A percentile compares a stretch with the other conserved stretches of the same genome.
Evolutionary conservation across 140 eudicot genomes (phyloP).

Genomic region (Oenanthe javanica): DNA sequence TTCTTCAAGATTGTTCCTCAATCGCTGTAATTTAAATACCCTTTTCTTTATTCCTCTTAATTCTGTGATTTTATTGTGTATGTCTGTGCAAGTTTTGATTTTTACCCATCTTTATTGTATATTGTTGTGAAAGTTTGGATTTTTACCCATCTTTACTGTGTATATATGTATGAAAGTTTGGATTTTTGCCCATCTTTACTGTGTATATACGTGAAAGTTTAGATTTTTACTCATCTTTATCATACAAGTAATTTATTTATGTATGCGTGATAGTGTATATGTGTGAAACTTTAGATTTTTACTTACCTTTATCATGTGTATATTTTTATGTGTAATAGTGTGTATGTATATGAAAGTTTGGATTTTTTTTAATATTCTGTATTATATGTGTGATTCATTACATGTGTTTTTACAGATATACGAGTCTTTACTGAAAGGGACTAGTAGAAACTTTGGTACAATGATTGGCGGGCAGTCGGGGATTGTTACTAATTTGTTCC

Average conservation of each 20-base stretch:
- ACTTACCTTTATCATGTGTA: not conserved
- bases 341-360: not conserved
- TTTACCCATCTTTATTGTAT: not conserved
- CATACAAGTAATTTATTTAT: not conserved
- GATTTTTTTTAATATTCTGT: not conserved
- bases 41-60: not conserved
- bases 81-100: not conserved
- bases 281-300: not conserved
- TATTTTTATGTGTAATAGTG: not conserved
- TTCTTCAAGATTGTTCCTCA: not conserved
- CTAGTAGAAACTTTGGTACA: conserved; percentile 42
- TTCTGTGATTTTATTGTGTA: not conserved
- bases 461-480: conserved; percentile 24
- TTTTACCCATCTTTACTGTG: not conserved
- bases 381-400: not conserved
- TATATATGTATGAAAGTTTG: not conserved
- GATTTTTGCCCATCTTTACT: not conserved
- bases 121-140: not conserved
- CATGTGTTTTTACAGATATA: conserved; percentile 30
- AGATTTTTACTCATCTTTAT: not conserved
- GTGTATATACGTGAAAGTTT: not conserved
- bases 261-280: not conserved
- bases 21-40: not conserved
- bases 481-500: conserved; percentile 18
- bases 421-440: conserved; percentile 33